Evolutionary conservation across 805 yeast species (phyloP).

Genomic region (Candida fluviatilis): DNA sequence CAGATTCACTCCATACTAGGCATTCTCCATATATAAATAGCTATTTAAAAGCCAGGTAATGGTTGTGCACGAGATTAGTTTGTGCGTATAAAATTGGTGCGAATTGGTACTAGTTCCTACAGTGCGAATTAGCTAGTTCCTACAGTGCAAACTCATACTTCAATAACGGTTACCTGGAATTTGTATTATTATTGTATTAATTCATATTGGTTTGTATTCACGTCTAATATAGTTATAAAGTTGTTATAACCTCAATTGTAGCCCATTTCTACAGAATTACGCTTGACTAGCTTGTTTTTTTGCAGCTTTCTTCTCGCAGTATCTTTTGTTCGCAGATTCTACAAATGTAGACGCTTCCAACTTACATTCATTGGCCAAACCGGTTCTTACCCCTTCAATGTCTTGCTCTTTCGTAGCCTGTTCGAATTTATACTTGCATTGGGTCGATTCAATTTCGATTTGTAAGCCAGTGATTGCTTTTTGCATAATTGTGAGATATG

Average conservation of each 20-base stretch:
- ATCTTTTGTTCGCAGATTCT: conserved; percentile 18
- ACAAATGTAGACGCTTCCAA: conserved; percentile 24
- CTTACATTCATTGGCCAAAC: conserved; percentile 37
- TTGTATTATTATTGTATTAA: neutral
- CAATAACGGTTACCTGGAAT: neutral
- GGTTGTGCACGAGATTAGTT: too few relatives aligned
- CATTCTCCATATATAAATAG: neutral
- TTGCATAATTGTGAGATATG: conserved; percentile 37
- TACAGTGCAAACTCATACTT: too few relatives aligned
- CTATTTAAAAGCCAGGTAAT: neutral
- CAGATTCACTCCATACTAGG: conserved; percentile 18
- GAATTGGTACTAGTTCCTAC: too few relatives aligned
- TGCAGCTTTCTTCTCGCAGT: conserved; percentile 10
- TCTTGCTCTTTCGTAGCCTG: conserved; percentile 45
- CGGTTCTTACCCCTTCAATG: conserved; percentile 48
- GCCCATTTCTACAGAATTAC: too few relatives aligned
- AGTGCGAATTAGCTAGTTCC: too few relatives aligned
- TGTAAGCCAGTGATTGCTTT: conserved; percentile 55
- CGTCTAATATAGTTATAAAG: too few relatives aligned
- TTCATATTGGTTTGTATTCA: too few relatives aligned
- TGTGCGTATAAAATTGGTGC: too few relatives aligned
- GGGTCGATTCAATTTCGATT: conserved; percentile 42
- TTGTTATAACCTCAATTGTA: too few relatives aligned
- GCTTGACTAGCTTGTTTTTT: neutral
- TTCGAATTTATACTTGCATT: conserved; percentile 56